phyloP scores from a whole-genome alignment of 2,329 filamentous ascomycete species.

The Hypoxylon sp. region DNA sequence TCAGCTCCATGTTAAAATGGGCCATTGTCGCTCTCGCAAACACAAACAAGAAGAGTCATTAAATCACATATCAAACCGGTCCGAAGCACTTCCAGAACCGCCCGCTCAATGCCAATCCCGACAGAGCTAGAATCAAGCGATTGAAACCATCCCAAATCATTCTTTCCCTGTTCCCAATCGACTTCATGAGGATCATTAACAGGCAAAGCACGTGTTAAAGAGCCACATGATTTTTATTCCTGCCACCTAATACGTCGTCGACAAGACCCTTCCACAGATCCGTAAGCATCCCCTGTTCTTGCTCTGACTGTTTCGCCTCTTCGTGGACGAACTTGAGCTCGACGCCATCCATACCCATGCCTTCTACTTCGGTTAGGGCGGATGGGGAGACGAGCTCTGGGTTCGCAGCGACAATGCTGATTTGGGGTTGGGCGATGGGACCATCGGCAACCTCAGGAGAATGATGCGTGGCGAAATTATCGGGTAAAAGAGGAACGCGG shows the following conservation, averaged over 20 bases:
- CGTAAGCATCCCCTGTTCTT: conserved; percentile 64
- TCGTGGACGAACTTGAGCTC: conserved; percentile 69
- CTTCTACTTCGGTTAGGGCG: conserved; percentile 71
- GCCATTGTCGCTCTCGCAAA: conserved; percentile 19
- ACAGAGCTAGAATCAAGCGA: conserved; percentile 39
- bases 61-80: conserved; percentile 43
- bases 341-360: conserved; percentile 69
- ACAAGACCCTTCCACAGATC: conserved; percentile 71
- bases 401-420: conserved; percentile 70
- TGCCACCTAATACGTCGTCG: conserved; percentile 62
- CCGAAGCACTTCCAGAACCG: conserved; percentile 46
- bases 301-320: conserved; percentile 44
- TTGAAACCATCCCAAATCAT: conserved; percentile 11
- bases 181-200: conserved; percentile 27
- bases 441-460: conserved; percentile 61
- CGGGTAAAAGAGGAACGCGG: conserved; percentile 73
- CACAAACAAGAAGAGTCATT: conserved; percentile 33
- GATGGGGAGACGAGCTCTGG: conserved; percentile 67
- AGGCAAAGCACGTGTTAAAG: conserved; percentile 40
- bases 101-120: conserved; percentile 34
- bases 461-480: conserved; percentile 67
- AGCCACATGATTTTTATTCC: conserved; percentile 50
- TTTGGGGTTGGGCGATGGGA: conserved; percentile 61
- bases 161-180: conserved; percentile 25
- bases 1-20: conserved; percentile 17